Percentiles rank a stretch among this genome's conserved stretches.
Evolutionary conservation across 345 rosid genomes (phyloP).

Genomic region (Cardiospermum halicacabum): DNA sequence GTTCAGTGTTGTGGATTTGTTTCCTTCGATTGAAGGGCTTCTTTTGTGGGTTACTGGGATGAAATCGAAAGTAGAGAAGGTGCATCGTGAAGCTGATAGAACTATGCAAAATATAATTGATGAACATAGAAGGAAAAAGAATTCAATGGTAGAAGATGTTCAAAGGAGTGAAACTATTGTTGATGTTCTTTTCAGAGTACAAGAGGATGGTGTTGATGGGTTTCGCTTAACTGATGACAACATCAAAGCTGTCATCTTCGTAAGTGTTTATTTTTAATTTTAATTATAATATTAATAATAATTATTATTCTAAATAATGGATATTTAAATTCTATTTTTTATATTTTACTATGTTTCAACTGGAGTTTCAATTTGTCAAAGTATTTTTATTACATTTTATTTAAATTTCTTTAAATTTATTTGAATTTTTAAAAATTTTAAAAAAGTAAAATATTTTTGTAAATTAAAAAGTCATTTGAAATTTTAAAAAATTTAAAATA

Average conservation of each 20-base stretch:
- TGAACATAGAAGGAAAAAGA: background rate
- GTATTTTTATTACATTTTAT: too few relatives aligned
- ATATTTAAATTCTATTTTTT: too few relatives aligned
- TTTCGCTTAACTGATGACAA: background rate
- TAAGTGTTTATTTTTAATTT: background rate
- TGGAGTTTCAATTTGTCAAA: too few relatives aligned
- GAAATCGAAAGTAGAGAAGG: background rate
- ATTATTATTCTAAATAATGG: too few relatives aligned
- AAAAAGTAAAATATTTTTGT: too few relatives aligned
- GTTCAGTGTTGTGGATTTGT: background rate
- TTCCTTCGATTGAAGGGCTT: conserved; percentile 5
- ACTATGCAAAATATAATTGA: background rate
- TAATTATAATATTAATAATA: too few relatives aligned
- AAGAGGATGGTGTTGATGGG: conserved; percentile 7
- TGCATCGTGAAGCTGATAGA: background rate
- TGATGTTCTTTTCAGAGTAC: conserved; percentile 19
- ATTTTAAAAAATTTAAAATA: too few relatives aligned
- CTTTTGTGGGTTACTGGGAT: background rate
- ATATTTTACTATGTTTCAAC: too few relatives aligned
- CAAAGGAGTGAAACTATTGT: background rate
- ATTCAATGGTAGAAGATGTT: background rate
- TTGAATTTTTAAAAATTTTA: too few relatives aligned
- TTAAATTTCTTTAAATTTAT: too few relatives aligned
- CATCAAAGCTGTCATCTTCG: conserved; percentile 19
- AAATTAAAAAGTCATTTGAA: too few relatives aligned